phyloP scores from a whole-genome alignment of 345 rosid species.

The Ricinus communis region DNA sequence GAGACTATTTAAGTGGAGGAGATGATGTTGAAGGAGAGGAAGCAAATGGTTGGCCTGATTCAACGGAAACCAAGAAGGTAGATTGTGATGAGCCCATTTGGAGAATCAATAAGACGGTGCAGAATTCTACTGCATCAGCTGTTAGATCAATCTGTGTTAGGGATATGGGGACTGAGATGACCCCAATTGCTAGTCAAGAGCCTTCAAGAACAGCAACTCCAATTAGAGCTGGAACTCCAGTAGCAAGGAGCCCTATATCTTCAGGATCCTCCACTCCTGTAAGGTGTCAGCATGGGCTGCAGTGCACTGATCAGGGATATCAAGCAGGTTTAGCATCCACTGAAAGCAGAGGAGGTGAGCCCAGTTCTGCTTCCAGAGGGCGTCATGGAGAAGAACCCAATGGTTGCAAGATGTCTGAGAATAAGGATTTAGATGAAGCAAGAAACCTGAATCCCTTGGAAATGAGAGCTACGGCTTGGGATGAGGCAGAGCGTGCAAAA shows the following conservation, averaged over 20 bases:
- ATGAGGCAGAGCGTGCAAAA: constrained; percentile 88
- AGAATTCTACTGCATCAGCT: constrained; percentile 39
- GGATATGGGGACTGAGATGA: constrained; percentile 99
- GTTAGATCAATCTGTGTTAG: constrained; percentile 75
- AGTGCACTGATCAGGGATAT: constrained; percentile 23
- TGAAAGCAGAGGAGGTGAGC: constrained; percentile 33
- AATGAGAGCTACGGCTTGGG: constrained; percentile 84
- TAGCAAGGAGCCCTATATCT: constrained; percentile 66
- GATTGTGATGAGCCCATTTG: constrained; percentile 68
- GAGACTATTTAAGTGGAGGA: constrained; percentile 49
- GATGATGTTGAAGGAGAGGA: constrained; percentile 46
- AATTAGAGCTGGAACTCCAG: constrained; percentile 72
- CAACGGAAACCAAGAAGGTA: constrained; percentile 64
- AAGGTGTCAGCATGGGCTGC: constrained; percentile 41
- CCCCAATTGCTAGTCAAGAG: constrained; percentile 86
- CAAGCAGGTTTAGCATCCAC: too few species aligned
- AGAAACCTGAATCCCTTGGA: constrained; percentile 55
- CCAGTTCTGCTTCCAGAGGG: constrained; percentile 23
- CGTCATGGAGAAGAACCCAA: constrained; percentile 24
- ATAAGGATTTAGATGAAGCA: constrained; percentile 28
- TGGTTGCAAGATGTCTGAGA: constrained; percentile 19
- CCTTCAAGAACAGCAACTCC: constrained; percentile 92
- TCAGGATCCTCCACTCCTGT: constrained; percentile 81
- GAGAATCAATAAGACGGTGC: constrained; percentile 51
- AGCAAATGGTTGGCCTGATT: constrained; percentile 31